Percentiles rank a stretch among this genome's conserved stretches.
phyloP scores from a whole-genome alignment of 1,139 yeast genomes.

The Hemisphaericaspora lyxosophila region DNA sequence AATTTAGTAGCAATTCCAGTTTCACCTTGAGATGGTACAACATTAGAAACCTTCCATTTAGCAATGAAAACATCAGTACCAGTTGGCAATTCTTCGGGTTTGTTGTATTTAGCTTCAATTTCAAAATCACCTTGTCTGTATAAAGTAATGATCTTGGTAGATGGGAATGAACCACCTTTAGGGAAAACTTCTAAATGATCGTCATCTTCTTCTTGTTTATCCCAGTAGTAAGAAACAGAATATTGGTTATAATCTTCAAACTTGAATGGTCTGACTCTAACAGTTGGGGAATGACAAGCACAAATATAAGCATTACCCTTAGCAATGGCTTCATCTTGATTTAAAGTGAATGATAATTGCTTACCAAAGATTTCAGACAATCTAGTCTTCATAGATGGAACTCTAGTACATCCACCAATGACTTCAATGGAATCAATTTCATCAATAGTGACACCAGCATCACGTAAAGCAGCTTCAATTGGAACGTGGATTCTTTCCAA shows the following conservation, averaged over 20 bases:
- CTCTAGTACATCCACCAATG: conserved; percentile 98
- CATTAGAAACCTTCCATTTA: conserved; percentile 85
- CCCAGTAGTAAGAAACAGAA: conserved; percentile 96
- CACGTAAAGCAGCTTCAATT: conserved; percentile 75
- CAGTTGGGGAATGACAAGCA: conserved; percentile 98
- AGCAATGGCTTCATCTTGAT: conserved; percentile 99
- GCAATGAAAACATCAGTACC: conserved; percentile 72
- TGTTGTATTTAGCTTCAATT: conserved; percentile 82
- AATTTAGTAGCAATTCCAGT: conserved; percentile 82
- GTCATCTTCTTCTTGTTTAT: conserved; percentile 86
- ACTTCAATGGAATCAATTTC: conserved; percentile 91
- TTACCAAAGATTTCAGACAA: conserved; percentile 81
- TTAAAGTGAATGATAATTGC: conserved; percentile 88
- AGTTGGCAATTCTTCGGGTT: conserved; percentile 68
- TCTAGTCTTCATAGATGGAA: conserved; percentile 85
- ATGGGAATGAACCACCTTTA: conserved; percentile 87
- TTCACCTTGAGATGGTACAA: conserved; percentile 73
- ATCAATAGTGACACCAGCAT: conserved; percentile 68
- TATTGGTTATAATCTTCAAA: conserved; percentile 91
- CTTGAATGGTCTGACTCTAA: conserved; percentile 98
- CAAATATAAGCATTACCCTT: conserved; percentile 99
- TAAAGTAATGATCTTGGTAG: conserved; percentile 91
- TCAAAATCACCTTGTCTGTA: conserved; percentile 90
- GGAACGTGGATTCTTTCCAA: conserved; percentile 75
- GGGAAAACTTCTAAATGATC: conserved; percentile 97